phyloP scores from a whole-genome alignment of 2,329 filamentous ascomycete species.

The Fusarium devonianum region DNA sequence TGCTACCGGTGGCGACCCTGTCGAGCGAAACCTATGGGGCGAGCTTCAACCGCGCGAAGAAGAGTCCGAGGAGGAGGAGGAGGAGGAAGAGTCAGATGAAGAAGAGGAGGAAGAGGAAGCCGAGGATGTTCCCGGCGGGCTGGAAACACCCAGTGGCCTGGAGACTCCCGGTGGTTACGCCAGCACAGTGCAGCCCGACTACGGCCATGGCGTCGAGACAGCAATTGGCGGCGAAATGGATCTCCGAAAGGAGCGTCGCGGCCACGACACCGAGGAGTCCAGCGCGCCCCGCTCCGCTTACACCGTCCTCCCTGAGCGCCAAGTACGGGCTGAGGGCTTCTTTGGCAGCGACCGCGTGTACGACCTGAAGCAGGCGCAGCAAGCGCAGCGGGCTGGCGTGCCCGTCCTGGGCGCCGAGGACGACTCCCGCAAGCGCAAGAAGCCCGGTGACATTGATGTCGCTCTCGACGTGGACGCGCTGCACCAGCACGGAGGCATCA shows the following conservation, averaged over 20 bases:
- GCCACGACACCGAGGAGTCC: constrained; percentile 85
- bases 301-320: constrained; percentile 87
- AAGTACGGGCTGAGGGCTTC: constrained; percentile 87
- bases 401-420: constrained; percentile 84
- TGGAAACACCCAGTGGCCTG: constrained; percentile 77
- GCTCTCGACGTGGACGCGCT: constrained; percentile 87
- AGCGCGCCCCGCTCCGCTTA: constrained; percentile 81
- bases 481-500: constrained; percentile 75
- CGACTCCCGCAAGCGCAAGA: constrained; percentile 84
- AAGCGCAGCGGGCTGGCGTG: constrained; percentile 57
- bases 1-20: constrained; percentile 69
- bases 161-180: constrained; percentile 84
- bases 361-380: constrained; percentile 69
- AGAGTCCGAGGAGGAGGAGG: constrained; percentile 76
- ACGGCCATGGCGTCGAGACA: constrained; percentile 72
- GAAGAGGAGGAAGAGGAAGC: constrained; percentile 70
- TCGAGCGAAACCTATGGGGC: constrained; percentile 91
- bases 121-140: constrained; percentile 68
- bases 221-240: constrained; percentile 88
- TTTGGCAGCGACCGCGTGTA: constrained; percentile 96
- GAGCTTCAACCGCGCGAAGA: constrained; percentile 82
- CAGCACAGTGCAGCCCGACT: constrained; percentile 82
- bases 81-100: constrained; percentile 67
- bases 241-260: constrained; percentile 81
- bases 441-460: constrained; percentile 93